Evolutionary conservation across 495 filamentous ascomycete species (phyloP).

Genomic region (Xylaria acuta): DNA sequence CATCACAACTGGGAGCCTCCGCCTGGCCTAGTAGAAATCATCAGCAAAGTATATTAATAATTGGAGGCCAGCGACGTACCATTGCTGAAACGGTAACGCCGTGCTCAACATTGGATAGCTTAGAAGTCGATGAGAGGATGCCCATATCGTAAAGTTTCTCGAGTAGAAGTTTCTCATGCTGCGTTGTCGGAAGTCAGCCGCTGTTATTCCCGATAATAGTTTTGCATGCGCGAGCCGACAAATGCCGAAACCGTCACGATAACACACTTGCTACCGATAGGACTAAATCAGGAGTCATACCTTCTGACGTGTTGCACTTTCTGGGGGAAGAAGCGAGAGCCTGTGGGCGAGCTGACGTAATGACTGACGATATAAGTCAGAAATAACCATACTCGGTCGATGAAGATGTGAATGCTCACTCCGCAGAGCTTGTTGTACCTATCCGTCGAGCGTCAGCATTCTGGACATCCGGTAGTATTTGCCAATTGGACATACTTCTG

Average conservation of each 20-base stretch:
- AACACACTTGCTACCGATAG: not conserved
- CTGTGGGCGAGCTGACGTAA: slow-evolving; percentile 88
- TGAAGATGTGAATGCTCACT: slow-evolving; percentile 41
- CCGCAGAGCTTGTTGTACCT: slow-evolving; percentile 91
- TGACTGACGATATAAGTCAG: slow-evolving; percentile 51
- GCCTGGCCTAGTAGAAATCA: slow-evolving; percentile 41
- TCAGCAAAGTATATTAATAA: not conserved
- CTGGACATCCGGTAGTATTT: slow-evolving; percentile 38
- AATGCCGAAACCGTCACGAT: too few relatives aligned
- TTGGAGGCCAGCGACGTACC: slow-evolving; percentile 47
- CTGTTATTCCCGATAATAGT: not conserved
- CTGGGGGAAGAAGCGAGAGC: slow-evolving; percentile 76
- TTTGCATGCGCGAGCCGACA: not conserved
- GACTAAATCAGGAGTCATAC: not conserved
- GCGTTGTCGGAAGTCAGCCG: slow-evolving; percentile 43
- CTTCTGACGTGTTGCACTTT: slow-evolving; percentile 68
- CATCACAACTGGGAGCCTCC: slow-evolving; percentile 85
- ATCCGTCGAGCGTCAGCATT: slow-evolving; percentile 49
- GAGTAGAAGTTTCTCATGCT: slow-evolving; percentile 81
- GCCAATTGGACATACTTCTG: slow-evolving; percentile 67
- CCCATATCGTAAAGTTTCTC: slow-evolving; percentile 93
- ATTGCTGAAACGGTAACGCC: slow-evolving; percentile 86
- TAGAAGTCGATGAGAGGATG: slow-evolving; percentile 72
- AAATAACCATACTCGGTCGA: slow-evolving; percentile 15
- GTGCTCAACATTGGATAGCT: slow-evolving; percentile 83